Evolutionary conservation across 2,329 filamentous ascomycete genomes (phyloP), one percentile per base, ranked within the genome.

Genomic region (Xylaria digitata): DNA sequence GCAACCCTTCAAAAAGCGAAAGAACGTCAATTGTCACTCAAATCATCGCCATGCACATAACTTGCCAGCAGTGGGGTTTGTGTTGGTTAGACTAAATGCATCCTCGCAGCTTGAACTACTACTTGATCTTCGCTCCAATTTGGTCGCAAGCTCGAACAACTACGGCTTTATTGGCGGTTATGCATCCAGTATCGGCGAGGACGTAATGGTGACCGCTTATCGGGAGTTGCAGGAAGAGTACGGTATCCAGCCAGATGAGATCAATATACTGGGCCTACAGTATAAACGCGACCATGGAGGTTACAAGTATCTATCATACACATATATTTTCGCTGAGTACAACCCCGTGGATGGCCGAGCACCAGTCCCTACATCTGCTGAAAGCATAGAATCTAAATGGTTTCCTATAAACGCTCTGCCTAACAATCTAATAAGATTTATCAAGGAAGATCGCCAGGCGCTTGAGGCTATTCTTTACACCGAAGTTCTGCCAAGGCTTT

Each of bases 321-420:
- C 62, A 11, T 70, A 70, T 32, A 19, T 70, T 8, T 66, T 68
- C 17, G 66, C 66, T 3, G 59, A 58, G 50, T 70, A 68, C 37
- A 54, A 59, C 15, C 55, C 65, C 3, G 30, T 9, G 17, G 26
- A 63, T 30, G 57, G 57, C 13, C 26, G 26, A 32, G 43, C 65
- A 6, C 68, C 66, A 1, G 6, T 4, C 8, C n/a, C 65, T 6
- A 17, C 9, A 34, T 52, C 32, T 40, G 3, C 6, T 4, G 48
- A 61, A 43, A 56, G 37, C 6, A 4, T 23, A 17, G 19, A 40
- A 2, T 63, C 65, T 34, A 23, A 68, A n/a, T 70, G 65, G 65
- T 70, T 70, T 11, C 1, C n/a, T 8, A 17, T 67, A 2, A 21
- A 54, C 48, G 11, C 55, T 3, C 55, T 69, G 45, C 66, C 66